Conservation (phyloP, 2,329 filamentous ascomycete species). For the Sporothrix curviconia region DNA sequence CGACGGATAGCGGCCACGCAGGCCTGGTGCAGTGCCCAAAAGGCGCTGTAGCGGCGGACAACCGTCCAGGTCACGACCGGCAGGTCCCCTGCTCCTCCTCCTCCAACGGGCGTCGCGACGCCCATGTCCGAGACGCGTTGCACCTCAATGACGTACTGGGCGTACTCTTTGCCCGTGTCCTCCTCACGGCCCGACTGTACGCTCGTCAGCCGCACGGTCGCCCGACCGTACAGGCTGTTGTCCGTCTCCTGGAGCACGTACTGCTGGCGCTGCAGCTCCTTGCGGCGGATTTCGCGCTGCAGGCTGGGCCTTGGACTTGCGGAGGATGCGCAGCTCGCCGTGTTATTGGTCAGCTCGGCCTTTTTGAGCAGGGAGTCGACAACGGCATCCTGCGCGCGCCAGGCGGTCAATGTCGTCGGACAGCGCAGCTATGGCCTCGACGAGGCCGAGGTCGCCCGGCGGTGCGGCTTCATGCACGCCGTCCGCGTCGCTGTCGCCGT, state of each 20-base stretch:
- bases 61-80: conserved; percentile 68
- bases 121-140: conserved; percentile 41
- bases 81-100: neutral
- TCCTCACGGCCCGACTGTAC: conserved; percentile 89
- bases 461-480: conserved; percentile 91
- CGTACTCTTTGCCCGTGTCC: conserved; percentile 73
- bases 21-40: conserved; percentile 87
- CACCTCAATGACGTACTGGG: conserved; percentile 89
- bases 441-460: conserved; percentile 85
- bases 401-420: conserved; percentile 87
- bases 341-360: conserved; percentile 95
- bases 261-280: conserved; percentile 92
- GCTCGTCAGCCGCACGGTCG: conserved; percentile 81
- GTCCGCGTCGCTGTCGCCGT: conserved; percentile 65
- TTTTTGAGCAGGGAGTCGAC: conserved; percentile 88
- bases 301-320: conserved; percentile 92
- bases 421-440: conserved; percentile 85
- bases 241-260: conserved; percentile 97
- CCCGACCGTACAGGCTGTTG: conserved; percentile 90
- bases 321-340: conserved; percentile 80
- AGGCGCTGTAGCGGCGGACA: conserved; percentile 91
- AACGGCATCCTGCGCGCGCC: conserved; percentile 77
- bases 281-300: conserved; percentile 83
- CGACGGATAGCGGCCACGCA: conserved; percentile 77
- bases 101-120: too few species aligned